Percentiles rank a stretch among this genome's conserved stretches.
phyloP scores from a whole-genome alignment of 2,329 filamentous ascomycete species.

The Elsinoe arachidis region DNA sequence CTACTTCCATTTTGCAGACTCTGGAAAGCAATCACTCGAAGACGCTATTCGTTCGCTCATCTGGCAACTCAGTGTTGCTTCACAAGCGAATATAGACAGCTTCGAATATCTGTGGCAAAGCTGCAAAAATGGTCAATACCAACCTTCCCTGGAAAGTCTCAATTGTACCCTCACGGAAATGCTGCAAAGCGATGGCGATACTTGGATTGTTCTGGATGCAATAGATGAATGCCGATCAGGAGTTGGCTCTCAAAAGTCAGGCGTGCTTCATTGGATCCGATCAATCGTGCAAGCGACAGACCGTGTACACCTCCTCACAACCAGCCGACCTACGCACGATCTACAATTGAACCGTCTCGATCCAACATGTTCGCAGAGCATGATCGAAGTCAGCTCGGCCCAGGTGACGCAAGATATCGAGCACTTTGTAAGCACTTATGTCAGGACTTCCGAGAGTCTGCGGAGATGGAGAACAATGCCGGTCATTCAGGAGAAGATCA shows the following conservation, averaged over 20 bases:
- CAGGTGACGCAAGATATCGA: slow-evolving; percentile 7
- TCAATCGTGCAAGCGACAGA: slow-evolving; percentile 14
- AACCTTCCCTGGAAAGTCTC: slow-evolving; percentile 18
- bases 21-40: slow-evolving; percentile 18
- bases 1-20: slow-evolving; percentile 19
- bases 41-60: slow-evolving; percentile 18
- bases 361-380: slow-evolving; percentile 14
- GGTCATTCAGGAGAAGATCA: slow-evolving; percentile 17
- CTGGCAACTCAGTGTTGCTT: slow-evolving; percentile 18
- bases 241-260: not conserved
- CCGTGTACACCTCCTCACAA: slow-evolving; percentile 18
- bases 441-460: slow-evolving; percentile 18
- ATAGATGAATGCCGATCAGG: slow-evolving; percentile 26
- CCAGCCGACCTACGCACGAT: slow-evolving; percentile 19
- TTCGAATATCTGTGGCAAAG: slow-evolving; percentile 17
- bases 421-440: slow-evolving; percentile 13
- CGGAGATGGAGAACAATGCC: slow-evolving; percentile 15
- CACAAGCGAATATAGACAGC: slow-evolving; percentile 16
- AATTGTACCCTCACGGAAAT: slow-evolving; percentile 18
- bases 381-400: slow-evolving; percentile 1
- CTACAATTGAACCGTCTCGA: slow-evolving; percentile 9
- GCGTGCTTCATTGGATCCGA: slow-evolving; percentile 17
- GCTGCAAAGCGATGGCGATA: slow-evolving; percentile 18
- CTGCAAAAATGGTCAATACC: slow-evolving; percentile 2
- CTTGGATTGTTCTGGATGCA: slow-evolving; percentile 28